Conservation (phyloP, 2,329 filamentous ascomycete genomes). For the Torrubiellomyces zombiae region DNA sequence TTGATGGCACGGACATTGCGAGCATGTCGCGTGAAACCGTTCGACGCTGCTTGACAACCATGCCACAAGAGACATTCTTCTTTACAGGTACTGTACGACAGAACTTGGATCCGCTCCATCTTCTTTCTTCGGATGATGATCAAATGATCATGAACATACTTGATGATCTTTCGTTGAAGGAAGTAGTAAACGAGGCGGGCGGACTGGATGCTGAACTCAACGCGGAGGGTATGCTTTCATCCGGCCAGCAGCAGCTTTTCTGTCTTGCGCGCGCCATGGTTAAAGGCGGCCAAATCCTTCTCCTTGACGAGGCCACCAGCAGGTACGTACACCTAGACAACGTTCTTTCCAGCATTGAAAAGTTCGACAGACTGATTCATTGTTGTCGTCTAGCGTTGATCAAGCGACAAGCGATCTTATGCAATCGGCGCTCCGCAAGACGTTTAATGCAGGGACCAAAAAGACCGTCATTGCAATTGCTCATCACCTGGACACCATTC, state of each 20-base stretch:
- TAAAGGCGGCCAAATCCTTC: slow-evolving; percentile 14
- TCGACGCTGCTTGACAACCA: slow-evolving; percentile 18
- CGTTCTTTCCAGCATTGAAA: neutral
- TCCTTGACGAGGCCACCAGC: slow-evolving; percentile 21
- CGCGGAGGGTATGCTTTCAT: slow-evolving; percentile 15
- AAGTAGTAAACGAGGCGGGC: slow-evolving; percentile 19
- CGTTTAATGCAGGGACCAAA: slow-evolving; percentile 26
- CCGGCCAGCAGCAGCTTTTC: slow-evolving; percentile 28
- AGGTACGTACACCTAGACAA: slow-evolving; percentile 10
- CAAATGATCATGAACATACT: slow-evolving; percentile 22
- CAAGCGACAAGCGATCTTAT: slow-evolving; percentile 15
- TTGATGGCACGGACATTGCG: slow-evolving; percentile 25
- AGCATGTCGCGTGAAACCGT: slow-evolving; percentile 8
- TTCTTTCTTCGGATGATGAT: slow-evolving; percentile 18
- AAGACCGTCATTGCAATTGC: slow-evolving; percentile 34
- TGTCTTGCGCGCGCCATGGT: slow-evolving; percentile 21
- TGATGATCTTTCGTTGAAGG: slow-evolving; percentile 25
- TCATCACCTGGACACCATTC: slow-evolving; percentile 16
- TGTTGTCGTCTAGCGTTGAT: no score
- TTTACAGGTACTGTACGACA: slow-evolving; percentile 28
- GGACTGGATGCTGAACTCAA: slow-evolving; percentile 19
- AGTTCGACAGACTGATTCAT: slow-evolving; percentile 1
- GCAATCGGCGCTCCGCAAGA: slow-evolving; percentile 13
- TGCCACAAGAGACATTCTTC: slow-evolving; percentile 35
- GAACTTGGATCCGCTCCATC: slow-evolving; percentile 29